phyloP scores from a whole-genome alignment of 331 rosid genomes.

The Saraca asoca region DNA sequence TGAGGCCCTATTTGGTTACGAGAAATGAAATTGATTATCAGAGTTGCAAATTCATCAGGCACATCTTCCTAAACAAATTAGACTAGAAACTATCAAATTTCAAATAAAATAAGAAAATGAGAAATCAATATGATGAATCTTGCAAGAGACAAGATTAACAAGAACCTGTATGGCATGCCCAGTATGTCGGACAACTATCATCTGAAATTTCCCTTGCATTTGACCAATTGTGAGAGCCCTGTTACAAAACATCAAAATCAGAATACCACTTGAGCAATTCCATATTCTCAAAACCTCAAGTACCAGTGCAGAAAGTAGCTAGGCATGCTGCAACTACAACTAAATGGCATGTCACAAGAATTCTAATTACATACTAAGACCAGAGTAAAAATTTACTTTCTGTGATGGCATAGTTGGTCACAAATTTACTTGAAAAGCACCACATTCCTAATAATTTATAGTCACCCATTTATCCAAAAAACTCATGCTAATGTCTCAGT shows the following conservation, averaged over 20 bases:
- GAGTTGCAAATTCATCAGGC: slow-evolving; percentile 81
- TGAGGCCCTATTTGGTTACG: slow-evolving; percentile 82
- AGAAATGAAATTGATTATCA: slow-evolving; percentile 69
- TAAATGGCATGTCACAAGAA: too few species aligned
- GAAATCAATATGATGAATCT: neutral
- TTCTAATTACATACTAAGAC: neutral
- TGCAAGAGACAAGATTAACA: slow-evolving; percentile 16
- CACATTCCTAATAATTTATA: neutral
- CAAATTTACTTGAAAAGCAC: neutral
- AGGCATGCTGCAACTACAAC: neutral
- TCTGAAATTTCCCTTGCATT: slow-evolving; percentile 99
- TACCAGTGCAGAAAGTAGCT: neutral
- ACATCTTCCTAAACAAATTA: slow-evolving; percentile 75
- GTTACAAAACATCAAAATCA: slow-evolving; percentile 38
- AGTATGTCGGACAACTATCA: slow-evolving; percentile 80
- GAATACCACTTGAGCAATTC: slow-evolving; percentile 29
- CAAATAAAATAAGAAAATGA: slow-evolving; percentile 26
- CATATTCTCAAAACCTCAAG: slow-evolving; percentile 1
- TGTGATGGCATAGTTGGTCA: neutral
- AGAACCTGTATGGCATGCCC: slow-evolving; percentile 97
- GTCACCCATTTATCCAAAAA: slow-evolving; percentile 18
- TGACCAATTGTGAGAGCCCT: slow-evolving; percentile 97
- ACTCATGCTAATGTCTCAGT: neutral
- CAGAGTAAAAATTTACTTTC: neutral
- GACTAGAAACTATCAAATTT: slow-evolving; percentile 20